A percentile compares a stretch with the other conserved stretches of the same genome.
These are phyloP conservation scores for Dissophora globulifera DNA, from an alignment of 192 early-diverging fungal species.

Conservation along the genomic window DNA sequence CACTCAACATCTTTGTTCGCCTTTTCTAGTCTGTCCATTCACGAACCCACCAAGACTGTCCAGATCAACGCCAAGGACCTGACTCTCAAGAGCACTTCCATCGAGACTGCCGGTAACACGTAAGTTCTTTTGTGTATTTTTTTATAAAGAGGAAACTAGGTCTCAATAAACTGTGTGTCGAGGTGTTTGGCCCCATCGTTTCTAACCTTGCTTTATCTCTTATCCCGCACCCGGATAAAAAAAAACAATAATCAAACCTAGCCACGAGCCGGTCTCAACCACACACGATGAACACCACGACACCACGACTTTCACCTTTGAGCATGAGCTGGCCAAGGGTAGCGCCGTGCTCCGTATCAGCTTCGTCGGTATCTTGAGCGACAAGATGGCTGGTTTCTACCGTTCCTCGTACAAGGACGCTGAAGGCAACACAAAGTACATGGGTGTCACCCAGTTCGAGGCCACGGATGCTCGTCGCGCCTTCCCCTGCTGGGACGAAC, in stretches of 20 bases:
- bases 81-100: slow-evolving; percentile 70
- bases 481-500: slow-evolving; percentile 98
- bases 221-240: too few species aligned
- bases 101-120: slow-evolving; percentile 68
- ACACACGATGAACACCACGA: slow-evolving; percentile 57
- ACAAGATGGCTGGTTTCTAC: slow-evolving; percentile 98
- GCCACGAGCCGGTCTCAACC: slow-evolving; percentile 52
- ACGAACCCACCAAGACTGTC: slow-evolving; percentile 62
- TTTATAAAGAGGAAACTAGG: background rate
- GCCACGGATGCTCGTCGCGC: slow-evolving; percentile 89
- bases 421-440: slow-evolving; percentile 59
- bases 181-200: too few species aligned
- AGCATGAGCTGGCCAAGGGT: slow-evolving; percentile 58
- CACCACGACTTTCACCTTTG: slow-evolving; percentile 68
- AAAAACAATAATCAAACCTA: background rate
- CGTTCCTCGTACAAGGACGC: slow-evolving; percentile 71
- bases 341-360: slow-evolving; percentile 63
- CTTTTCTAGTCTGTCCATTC: slow-evolving; percentile 38
- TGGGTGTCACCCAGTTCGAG: slow-evolving; percentile 98
- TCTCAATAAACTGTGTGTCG: too few species aligned
- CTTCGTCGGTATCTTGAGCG: slow-evolving; percentile 77
- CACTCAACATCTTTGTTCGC: background rate
- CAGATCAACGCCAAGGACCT: slow-evolving; percentile 69
- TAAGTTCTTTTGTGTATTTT: slow-evolving; percentile 15
- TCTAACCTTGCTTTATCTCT: too few species aligned